Evolutionary conservation across 345 rosid species (phyloP).

Genomic region (Brassica cretica): DNA sequence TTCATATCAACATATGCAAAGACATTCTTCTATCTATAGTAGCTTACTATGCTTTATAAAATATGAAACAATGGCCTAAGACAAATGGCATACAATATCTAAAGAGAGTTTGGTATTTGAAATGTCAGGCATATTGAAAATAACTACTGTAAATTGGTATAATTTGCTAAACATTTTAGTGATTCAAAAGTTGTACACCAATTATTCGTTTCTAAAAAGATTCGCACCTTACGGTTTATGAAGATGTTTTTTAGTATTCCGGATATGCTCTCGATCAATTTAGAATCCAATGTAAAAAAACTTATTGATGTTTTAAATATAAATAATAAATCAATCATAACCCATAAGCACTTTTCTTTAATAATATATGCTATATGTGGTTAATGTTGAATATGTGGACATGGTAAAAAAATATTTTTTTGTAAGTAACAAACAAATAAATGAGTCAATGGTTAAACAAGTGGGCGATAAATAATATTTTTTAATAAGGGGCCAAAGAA

Average conservation of each 20-base stretch:
- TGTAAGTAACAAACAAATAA: not conserved
- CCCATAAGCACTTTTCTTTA: not conserved
- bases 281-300: conserved; percentile 20
- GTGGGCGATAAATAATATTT: conserved; percentile 1
- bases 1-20: not conserved
- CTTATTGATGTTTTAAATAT: not conserved
- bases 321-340: not conserved
- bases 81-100: not conserved
- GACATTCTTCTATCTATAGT: not conserved
- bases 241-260: not conserved
- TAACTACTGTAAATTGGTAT: not conserved
- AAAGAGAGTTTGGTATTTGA: not conserved
- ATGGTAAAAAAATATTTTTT: not conserved
- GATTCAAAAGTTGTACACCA: not conserved
- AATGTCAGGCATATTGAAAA: not conserved
- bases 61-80: not conserved
- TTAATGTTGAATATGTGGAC: not conserved
- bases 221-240: not conserved
- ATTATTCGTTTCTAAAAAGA: not conserved
- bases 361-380: not conserved
- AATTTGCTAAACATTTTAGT: not conserved
- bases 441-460: conserved; percentile 11
- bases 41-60: not conserved
- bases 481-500: conserved; percentile 33
- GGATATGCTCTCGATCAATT: conserved; percentile 7